Evolutionary conservation across 2,329 filamentous ascomycete genomes (phyloP).

Genomic region (Cordyceps tenuipes): DNA sequence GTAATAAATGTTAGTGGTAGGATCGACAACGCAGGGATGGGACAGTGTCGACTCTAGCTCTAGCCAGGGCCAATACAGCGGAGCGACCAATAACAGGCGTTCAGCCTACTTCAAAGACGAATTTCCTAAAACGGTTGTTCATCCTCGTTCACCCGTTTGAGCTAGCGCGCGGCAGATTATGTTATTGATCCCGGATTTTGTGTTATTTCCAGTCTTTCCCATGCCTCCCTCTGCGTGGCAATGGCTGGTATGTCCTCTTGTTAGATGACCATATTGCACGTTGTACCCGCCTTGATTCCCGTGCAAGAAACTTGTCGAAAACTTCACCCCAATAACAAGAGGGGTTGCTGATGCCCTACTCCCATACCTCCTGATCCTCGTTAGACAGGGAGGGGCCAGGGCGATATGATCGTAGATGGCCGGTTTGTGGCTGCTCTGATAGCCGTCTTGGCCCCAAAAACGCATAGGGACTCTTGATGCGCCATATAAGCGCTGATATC

Average conservation of each 20-base stretch:
- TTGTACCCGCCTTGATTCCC: not conserved
- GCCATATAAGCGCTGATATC: slow-evolving; percentile 1
- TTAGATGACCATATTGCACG: not conserved
- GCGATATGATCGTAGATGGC: not conserved
- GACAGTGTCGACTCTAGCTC: not conserved
- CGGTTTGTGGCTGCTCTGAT: slow-evolving; percentile 1
- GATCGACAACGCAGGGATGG: not conserved
- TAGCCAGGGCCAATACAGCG: not conserved
- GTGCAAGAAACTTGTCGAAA: not conserved
- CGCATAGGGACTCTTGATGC: not conserved
- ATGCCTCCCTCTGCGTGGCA: not conserved
- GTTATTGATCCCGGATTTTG: not conserved
- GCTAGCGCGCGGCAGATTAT: slow-evolving; percentile 8
- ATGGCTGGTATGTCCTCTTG: not conserved
- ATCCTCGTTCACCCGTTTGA: not conserved
- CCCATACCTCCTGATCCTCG: not conserved
- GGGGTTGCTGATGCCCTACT: not conserved
- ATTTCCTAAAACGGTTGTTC: slow-evolving; percentile 6
- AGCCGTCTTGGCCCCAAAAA: not conserved
- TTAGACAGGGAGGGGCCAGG: not conserved
- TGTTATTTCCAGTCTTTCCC: not conserved
- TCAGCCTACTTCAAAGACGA: not conserved
- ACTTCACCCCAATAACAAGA: not conserved
- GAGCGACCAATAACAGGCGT: not conserved
- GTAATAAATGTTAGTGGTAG: not conserved